These are phyloP conservation scores for Pelargonium myrrhifolium DNA, from an alignment of 441 rosid species.

Conservation along the genomic window DNA sequence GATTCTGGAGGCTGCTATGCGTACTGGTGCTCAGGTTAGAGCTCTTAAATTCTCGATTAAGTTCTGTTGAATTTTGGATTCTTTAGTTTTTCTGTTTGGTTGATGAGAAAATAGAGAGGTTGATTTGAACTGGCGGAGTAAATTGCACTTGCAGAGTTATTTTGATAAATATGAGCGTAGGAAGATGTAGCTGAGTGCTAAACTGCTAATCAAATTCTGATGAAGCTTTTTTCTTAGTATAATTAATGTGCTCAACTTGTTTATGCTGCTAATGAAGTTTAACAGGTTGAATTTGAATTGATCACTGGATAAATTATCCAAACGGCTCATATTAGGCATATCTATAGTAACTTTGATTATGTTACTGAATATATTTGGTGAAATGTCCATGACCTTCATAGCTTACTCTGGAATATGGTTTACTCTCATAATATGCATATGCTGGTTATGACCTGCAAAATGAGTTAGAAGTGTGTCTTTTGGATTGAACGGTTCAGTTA, in stretches of 20 bases:
- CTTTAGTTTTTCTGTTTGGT: not conserved
- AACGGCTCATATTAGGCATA: not conserved
- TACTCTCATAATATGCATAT: no score
- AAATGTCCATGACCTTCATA: no score
- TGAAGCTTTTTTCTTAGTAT: not conserved
- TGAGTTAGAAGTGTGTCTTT: no score
- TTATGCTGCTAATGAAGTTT: not conserved
- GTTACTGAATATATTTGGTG: not conserved
- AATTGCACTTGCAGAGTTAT: not conserved
- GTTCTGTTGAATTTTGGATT: not conserved
- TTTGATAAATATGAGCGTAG: not conserved
- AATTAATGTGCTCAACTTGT: not conserved
- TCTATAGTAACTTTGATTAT: not conserved
- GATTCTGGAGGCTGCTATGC: slow-evolving; percentile 70
- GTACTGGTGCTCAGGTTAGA: slow-evolving; percentile 74
- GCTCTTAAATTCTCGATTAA: not conserved
- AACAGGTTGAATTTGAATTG: not conserved
- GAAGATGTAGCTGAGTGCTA: not conserved
- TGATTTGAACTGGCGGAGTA: not conserved
- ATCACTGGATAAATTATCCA: not conserved
- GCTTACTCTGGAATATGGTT: no score
- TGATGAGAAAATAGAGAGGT: not conserved
- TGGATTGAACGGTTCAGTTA: no score
- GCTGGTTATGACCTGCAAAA: no score
- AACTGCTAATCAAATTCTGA: not conserved